A percentile compares a stretch with the other conserved stretches of the same genome.
Conservation (phyloP, 2,329 filamentous ascomycete species). For the Trichothecium sympodiale region DNA sequence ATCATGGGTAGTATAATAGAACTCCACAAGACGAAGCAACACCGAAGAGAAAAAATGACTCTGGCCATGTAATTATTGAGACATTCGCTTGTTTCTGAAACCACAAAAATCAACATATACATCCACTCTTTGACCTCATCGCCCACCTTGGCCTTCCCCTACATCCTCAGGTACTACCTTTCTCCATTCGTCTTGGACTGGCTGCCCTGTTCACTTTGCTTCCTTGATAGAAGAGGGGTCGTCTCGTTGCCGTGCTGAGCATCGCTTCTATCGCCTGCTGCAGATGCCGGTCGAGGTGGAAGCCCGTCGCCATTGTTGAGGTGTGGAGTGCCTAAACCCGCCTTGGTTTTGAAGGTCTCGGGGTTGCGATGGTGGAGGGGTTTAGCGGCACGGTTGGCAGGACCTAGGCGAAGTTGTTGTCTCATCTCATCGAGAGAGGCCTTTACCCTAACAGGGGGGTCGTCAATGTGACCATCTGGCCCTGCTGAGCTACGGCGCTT, state of each 20-base stretch:
- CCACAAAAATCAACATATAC: too few species aligned
- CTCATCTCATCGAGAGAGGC: conserved; percentile 52
- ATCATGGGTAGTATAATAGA: too few species aligned
- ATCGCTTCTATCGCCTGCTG: conserved; percentile 5
- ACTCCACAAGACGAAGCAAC: too few species aligned
- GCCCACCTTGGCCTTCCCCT: conserved; percentile 3
- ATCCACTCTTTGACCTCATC: conserved; percentile 3
- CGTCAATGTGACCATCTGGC: conserved; percentile 38
- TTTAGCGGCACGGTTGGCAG: conserved; percentile 54
- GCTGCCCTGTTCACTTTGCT: conserved; percentile 11
- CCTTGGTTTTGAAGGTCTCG: conserved; percentile 58
- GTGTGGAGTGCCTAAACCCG: conserved; percentile 17
- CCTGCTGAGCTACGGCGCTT: conserved; percentile 46
- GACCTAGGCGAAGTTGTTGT: conserved; percentile 54
- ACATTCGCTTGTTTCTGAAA: too few species aligned
- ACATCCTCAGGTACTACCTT: too few species aligned
- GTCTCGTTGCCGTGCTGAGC: conserved; percentile 13
- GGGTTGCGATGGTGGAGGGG: conserved; percentile 48
- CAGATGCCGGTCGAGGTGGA: conserved; percentile 11
- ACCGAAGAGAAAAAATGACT: too few species aligned
- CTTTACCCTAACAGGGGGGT: conserved; percentile 41
- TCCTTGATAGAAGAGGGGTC: conserved; percentile 17
- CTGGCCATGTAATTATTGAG: too few species aligned
- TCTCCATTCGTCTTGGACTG: conserved; percentile 2
- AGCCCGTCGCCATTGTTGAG: conserved; percentile 9